Evolutionary conservation across 1,284 basidiomycete genomes (phyloP), one percentile per base, ranked within the genome.

Genomic region (Bjerkandera adusta): DNA sequence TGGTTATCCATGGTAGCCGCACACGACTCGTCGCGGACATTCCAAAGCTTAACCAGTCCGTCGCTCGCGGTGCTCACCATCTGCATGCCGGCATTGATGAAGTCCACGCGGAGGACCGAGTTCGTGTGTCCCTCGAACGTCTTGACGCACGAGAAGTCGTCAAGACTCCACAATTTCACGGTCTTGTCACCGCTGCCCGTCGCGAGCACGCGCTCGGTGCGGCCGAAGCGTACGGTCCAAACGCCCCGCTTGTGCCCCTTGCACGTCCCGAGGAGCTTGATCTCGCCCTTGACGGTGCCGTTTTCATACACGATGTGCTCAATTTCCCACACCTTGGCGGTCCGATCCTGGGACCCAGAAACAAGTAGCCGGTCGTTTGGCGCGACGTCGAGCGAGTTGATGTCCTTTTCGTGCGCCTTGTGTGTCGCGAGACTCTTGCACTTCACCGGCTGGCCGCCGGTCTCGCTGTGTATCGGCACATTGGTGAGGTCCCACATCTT

Each of bases 101-200:
- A 99, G 58, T 92, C 89, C 20, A 98, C 86, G 32, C 94, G 76
- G 38, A 99, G 70, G n/a, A 99, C 93, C 4, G 92, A 93, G 68
- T 97, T 97, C 4, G 93, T 93, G 66, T 99, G 97, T 0, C 95
- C 94, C 68, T 97, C 95, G 57, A 97, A 93, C 24, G 95, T 98
- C 77, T 93, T 94, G 49, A 96, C 66, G 63, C 94, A 96, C 20
- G 85, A 80, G 65, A 87, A 95, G 62, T 96, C 92, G 54, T 93
- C 89, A 50, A 98, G 67, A 62, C 76, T 92, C 97, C 97, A 99
- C 21, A 99, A 69, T 63, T 89, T 92, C 53, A 98, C 79, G 0
- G 92, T 94, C 66, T 92, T 89, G 69, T 99, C 97, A 2, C 95
- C 94, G 41, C 93, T 95, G 4, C 90, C 94, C 4, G 92, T 97